phyloP scores from a whole-genome alignment of 129 eudicot species.

The Apium graveolens region DNA sequence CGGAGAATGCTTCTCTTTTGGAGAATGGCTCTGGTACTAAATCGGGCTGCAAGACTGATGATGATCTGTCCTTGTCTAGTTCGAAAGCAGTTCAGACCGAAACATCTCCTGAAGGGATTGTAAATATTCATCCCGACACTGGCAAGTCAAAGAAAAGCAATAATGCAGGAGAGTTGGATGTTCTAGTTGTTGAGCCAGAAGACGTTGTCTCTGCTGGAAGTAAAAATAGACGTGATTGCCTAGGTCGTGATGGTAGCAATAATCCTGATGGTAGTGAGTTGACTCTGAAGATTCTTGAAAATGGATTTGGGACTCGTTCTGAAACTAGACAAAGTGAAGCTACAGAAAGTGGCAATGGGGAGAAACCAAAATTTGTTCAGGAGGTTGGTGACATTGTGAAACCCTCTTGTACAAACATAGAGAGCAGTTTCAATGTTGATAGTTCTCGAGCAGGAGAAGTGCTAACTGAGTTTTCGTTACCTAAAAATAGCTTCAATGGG shows the following conservation, averaged over 20 bases:
- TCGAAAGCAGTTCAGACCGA: slow-evolving; percentile 24
- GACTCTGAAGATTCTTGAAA: slow-evolving; percentile 12
- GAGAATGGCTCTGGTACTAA: slow-evolving; percentile 44
- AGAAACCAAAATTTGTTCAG: slow-evolving; percentile 14
- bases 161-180: slow-evolving; percentile 14
- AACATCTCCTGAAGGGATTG: slow-evolving; percentile 18
- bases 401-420: neutral
- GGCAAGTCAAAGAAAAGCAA: slow-evolving; percentile 14
- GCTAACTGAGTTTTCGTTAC: neutral
- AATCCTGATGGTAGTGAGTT: slow-evolving; percentile 9
- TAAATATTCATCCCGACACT: slow-evolving; percentile 19
- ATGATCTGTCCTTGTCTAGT: slow-evolving; percentile 32
- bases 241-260: slow-evolving; percentile 14
- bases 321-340: neutral
- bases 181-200: slow-evolving; percentile 18
- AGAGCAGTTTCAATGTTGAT: neutral
- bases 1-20: slow-evolving; percentile 57
- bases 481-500: neutral
- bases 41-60: slow-evolving; percentile 43
- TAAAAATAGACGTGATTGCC: slow-evolving; percentile 19
- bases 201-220: slow-evolving; percentile 15
- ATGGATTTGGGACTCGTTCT: neutral
- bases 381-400: slow-evolving; percentile 21
- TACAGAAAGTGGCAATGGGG: slow-evolving; percentile 12
- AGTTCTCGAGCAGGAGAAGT: neutral